These are phyloP conservation scores for Lomentospora prolificans DNA, from an alignment of 2,329 filamentous ascomycete genomes.

Conservation along the genomic window DNA sequence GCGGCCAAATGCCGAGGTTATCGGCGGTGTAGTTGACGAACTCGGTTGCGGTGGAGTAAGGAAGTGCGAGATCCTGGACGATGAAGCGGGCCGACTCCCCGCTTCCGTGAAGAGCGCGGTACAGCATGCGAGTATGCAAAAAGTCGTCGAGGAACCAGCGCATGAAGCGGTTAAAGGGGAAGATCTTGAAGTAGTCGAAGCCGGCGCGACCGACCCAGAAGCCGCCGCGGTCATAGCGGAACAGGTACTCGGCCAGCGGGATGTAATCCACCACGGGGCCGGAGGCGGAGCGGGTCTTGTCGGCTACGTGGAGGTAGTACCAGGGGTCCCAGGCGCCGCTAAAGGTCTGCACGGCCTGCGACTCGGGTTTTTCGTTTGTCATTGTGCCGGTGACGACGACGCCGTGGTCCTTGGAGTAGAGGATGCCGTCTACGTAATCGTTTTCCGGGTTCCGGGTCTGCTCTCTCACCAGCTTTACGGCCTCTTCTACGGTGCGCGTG, in stretches of 20 bases:
- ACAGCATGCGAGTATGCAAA: slow-evolving; percentile 63
- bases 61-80: slow-evolving; percentile 57
- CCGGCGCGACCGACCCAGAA: slow-evolving; percentile 63
- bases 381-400: slow-evolving; percentile 58
- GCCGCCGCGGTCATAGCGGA: slow-evolving; percentile 65
- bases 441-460: slow-evolving; percentile 33
- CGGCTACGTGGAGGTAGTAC: slow-evolving; percentile 64
- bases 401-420: slow-evolving; percentile 51
- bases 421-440: slow-evolving; percentile 67
- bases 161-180: slow-evolving; percentile 56
- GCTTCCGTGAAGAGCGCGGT: slow-evolving; percentile 59
- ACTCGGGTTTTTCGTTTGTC: slow-evolving; percentile 39
- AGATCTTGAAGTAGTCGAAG: slow-evolving; percentile 55
- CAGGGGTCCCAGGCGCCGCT: slow-evolving; percentile 56
- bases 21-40: slow-evolving; percentile 46
- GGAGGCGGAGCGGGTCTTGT: slow-evolving; percentile 24
- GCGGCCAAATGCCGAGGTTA: slow-evolving; percentile 45
- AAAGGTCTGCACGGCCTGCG: slow-evolving; percentile 39
- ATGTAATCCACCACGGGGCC: slow-evolving; percentile 41
- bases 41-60: slow-evolving; percentile 39
- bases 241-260: slow-evolving; percentile 63
- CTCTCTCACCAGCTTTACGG: slow-evolving; percentile 36
- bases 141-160: slow-evolving; percentile 65
- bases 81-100: slow-evolving; percentile 56
- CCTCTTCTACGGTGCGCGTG: slow-evolving; percentile 35